Evolutionary conservation across 805 yeast species (phyloP).

Genomic region (Yarrowia sp.): DNA sequence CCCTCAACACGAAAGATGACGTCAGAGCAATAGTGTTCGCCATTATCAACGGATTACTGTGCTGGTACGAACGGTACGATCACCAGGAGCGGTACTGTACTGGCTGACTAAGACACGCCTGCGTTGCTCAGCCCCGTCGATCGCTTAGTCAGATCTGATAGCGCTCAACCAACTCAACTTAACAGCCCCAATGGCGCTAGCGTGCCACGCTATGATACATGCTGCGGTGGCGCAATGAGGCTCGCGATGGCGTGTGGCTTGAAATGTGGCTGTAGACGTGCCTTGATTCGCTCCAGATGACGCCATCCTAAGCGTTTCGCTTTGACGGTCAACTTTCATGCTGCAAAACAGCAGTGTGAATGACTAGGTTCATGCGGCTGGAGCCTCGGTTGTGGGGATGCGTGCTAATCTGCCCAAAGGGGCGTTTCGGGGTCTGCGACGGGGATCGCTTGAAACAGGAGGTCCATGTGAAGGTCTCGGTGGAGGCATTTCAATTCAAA

Average conservation of each 20-base stretch:
- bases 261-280: slow-evolving; percentile 14
- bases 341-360: neutral
- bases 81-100: too few species aligned
- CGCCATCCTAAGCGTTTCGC: neutral
- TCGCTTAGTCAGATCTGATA: slow-evolving; percentile 9
- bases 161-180: neutral
- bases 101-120: too few species aligned
- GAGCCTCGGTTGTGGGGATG: slow-evolving; percentile 26
- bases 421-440: neutral
- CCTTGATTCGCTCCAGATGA: neutral
- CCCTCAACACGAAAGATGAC: too few species aligned
- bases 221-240: neutral
- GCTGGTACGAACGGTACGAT: too few species aligned
- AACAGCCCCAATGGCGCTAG: too few species aligned
- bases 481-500: too few species aligned
- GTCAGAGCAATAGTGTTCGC: too few species aligned
- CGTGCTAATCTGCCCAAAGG: slow-evolving; percentile 1
- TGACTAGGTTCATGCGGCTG: slow-evolving; percentile 25
- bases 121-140: neutral
- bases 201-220: too few species aligned
- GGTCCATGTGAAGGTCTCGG: too few species aligned
- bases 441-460: neutral
- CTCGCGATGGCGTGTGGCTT: slow-evolving; percentile 12
- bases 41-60: too few species aligned
- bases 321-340: slow-evolving; percentile 4